Conservation (phyloP, 768 basidiomycete genomes). For the Russula sp. region DNA sequence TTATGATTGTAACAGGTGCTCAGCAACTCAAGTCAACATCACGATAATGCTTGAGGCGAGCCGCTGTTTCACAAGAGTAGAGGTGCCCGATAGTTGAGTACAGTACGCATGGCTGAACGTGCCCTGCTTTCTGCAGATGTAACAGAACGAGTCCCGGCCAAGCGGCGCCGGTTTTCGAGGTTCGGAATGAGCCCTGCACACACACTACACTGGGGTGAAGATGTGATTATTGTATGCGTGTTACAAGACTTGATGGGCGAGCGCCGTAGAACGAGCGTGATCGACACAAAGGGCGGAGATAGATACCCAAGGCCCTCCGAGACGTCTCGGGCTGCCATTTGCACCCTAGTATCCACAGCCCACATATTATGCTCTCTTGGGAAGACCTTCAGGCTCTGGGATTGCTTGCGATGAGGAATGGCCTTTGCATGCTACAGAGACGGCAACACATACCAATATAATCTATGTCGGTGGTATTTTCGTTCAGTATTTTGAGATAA, state of each 20-base stretch:
- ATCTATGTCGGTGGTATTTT: constrained; percentile 18
- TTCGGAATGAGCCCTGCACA: neutral
- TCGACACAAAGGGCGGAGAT: neutral
- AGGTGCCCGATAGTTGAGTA: neutral
- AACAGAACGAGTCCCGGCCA: neutral
- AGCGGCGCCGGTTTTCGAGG: neutral
- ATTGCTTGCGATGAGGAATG: neutral
- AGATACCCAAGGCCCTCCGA: neutral
- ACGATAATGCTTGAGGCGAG: neutral
- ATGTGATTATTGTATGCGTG: neutral
- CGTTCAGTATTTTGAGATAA: constrained; percentile 9
- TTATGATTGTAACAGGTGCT: no score
- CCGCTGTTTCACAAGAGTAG: neutral
- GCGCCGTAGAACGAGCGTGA: neutral
- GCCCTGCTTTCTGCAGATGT: neutral
- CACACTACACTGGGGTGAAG: neutral
- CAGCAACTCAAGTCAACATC: neutral
- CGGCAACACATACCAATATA: constrained; percentile 20
- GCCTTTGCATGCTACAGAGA: neutral
- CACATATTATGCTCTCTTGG: constrained; percentile 16
- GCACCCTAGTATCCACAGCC: neutral
- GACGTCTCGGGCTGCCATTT: neutral
- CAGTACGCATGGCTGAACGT: neutral
- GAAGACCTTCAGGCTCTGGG: constrained; percentile 23
- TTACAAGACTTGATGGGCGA: constrained; percentile 10